Evolutionary conservation across 495 filamentous ascomycete species (phyloP).

Genomic region (Penicillium odoratum): DNA sequence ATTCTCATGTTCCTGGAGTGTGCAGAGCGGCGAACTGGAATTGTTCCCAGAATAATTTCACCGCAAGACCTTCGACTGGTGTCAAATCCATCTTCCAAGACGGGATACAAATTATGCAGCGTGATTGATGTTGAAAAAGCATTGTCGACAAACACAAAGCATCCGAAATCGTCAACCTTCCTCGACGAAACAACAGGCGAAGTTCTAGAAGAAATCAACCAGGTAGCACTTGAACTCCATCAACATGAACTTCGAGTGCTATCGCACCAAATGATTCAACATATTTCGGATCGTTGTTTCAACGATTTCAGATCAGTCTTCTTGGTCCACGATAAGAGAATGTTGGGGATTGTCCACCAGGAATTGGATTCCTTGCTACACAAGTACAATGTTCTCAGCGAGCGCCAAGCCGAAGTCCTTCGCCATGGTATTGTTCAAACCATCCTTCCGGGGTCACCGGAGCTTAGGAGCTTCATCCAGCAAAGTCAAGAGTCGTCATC

Average conservation of each 20-base stretch:
- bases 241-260: conserved; percentile 39
- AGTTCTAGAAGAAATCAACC: conserved; percentile 36
- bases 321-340: conserved; percentile 47
- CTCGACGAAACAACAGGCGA: too few species aligned
- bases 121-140: not conserved
- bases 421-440: not conserved
- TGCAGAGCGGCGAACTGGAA: conserved; percentile 16
- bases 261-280: conserved; percentile 26
- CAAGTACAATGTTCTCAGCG: not conserved
- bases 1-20: conserved; percentile 32
- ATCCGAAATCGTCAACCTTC: not conserved
- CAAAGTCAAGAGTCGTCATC: not conserved
- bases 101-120: conserved; percentile 27
- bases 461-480: not conserved
- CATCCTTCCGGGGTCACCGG: not conserved
- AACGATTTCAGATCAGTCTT: conserved; percentile 47
- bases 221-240: conserved; percentile 44
- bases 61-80: conserved; percentile 23
- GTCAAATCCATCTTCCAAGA: conserved; percentile 1
- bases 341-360: conserved; percentile 38
- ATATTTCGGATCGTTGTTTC: conserved; percentile 35
- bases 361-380: not conserved
- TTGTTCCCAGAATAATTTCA: conserved; percentile 15
- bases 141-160: not conserved
- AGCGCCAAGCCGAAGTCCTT: not conserved